These are phyloP conservation scores for Skeletonema marinoi DNA, from an alignment of 108 stramenopile species.

Conservation along the genomic window DNA sequence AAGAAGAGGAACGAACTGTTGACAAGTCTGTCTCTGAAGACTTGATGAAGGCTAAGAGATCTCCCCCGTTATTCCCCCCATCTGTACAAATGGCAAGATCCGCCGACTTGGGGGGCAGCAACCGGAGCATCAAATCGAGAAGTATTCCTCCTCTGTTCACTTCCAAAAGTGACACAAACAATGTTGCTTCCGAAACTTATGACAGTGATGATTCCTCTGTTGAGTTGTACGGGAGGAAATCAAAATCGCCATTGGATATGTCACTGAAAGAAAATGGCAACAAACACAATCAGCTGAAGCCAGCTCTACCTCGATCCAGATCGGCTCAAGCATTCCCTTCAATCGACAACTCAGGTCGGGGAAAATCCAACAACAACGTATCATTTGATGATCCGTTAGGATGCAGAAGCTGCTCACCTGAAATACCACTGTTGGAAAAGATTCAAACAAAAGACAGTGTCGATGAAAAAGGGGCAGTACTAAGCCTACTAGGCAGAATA, in stretches of 20 bases:
- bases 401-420: neutral
- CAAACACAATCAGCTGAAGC: neutral
- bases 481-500: constrained; percentile 15
- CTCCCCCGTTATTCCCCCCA: neutral
- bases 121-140: neutral
- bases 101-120: neutral
- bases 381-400: neutral
- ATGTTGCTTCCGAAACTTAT: neutral
- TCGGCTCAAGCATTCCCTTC: neutral
- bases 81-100: neutral
- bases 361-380: neutral
- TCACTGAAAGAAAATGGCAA: neutral
- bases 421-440: neutral
- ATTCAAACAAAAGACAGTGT: neutral
- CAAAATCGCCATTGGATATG: neutral
- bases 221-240: constrained; percentile 30
- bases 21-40: neutral
- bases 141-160: neutral
- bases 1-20: neutral
- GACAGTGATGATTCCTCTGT: constrained; percentile 47
- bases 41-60: neutral
- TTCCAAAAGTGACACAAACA: neutral
- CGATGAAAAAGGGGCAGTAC: neutral
- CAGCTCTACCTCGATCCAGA: neutral
- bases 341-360: neutral